phyloP scores from a whole-genome alignment of 192 early-diverging fungal species.

The Chytriomyces sp. region DNA sequence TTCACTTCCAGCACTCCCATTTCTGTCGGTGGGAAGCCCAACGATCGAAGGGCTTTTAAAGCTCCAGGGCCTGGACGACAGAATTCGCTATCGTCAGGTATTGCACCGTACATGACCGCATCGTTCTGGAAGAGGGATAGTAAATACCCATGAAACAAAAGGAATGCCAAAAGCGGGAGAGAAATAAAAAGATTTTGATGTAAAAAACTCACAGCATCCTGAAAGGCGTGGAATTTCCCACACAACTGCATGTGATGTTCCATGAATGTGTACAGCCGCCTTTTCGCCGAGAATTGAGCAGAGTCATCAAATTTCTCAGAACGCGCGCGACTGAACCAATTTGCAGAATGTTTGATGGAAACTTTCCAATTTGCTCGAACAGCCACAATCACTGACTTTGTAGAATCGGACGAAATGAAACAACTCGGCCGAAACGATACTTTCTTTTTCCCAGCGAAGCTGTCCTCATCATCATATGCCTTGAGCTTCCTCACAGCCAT shows the following conservation, averaged over 20 bases:
- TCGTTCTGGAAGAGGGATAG: neutral
- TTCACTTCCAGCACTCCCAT: neutral
- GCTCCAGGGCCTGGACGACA: constrained; percentile 4
- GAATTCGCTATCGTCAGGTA: neutral
- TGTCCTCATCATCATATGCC: neutral
- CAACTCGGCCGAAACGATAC: constrained; percentile 3
- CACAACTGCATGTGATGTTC: constrained; percentile 2
- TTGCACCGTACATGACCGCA: constrained; percentile 27
- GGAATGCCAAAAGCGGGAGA: neutral
- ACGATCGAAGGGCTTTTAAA: neutral
- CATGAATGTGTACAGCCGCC: neutral
- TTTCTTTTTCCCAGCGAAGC: too few relatives aligned
- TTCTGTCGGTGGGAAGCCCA: neutral
- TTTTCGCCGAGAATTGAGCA: neutral
- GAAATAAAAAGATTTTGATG: neutral
- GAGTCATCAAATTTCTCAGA: neutral
- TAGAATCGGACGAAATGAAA: constrained; percentile 9
- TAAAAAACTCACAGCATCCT: constrained; percentile 1
- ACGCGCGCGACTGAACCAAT: constrained; percentile 1
- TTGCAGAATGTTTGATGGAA: neutral
- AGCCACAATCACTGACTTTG: neutral
- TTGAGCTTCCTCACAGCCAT: neutral
- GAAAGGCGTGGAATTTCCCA: constrained; percentile 19
- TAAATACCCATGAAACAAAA: neutral
- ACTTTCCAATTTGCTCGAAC: constrained; percentile 7